Conservation (phyloP, 2,329 filamentous ascomycete species). For the Aspergillus ochraceoroseus region DNA sequence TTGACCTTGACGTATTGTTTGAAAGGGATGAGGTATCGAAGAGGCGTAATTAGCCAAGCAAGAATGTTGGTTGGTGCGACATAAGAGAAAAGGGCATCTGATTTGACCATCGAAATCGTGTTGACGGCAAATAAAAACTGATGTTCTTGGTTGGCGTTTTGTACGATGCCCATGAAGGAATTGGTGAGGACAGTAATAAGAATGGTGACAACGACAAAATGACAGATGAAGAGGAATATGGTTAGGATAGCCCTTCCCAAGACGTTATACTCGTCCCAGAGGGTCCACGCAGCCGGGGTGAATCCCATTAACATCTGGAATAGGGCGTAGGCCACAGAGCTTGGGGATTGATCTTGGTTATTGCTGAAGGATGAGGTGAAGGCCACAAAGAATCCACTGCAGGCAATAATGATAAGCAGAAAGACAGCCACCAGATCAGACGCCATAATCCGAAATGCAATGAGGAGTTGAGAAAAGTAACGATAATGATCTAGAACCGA, state of each 20-base stretch:
- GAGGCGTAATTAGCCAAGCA: constrained; percentile 79
- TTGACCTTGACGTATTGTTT: constrained; percentile 79
- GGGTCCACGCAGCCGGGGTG: constrained; percentile 89
- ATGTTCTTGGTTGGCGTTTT: constrained; percentile 89
- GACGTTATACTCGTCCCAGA: constrained; percentile 74
- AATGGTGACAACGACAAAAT: constrained; percentile 91
- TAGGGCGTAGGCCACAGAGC: constrained; percentile 77
- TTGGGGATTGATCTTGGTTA: constrained; percentile 56
- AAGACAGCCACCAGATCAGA: constrained; percentile 81
- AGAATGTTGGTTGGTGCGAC: constrained; percentile 87
- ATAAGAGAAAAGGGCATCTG: constrained; percentile 93
- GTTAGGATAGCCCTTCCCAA: constrained; percentile 71
- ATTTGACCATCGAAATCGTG: constrained; percentile 96
- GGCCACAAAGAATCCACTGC: constrained; percentile 92
- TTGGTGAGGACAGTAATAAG: constrained; percentile 94
- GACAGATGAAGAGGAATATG: constrained; percentile 86
- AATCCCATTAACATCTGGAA: constrained; percentile 96
- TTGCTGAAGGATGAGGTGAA: constrained; percentile 77
- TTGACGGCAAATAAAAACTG: constrained; percentile 92
- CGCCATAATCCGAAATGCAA: constrained; percentile 91
- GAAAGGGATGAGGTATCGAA: constrained; percentile 75
- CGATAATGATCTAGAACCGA: constrained; percentile 90
- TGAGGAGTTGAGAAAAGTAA: constrained; percentile 91
- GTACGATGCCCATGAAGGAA: constrained; percentile 90
- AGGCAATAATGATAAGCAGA: constrained; percentile 76